A percentile compares a stretch with the other conserved stretches of the same genome.
These are phyloP conservation scores for Leishmania gerbilli DNA, from an alignment of 208 protist genomes.

Conservation along the genomic window DNA sequence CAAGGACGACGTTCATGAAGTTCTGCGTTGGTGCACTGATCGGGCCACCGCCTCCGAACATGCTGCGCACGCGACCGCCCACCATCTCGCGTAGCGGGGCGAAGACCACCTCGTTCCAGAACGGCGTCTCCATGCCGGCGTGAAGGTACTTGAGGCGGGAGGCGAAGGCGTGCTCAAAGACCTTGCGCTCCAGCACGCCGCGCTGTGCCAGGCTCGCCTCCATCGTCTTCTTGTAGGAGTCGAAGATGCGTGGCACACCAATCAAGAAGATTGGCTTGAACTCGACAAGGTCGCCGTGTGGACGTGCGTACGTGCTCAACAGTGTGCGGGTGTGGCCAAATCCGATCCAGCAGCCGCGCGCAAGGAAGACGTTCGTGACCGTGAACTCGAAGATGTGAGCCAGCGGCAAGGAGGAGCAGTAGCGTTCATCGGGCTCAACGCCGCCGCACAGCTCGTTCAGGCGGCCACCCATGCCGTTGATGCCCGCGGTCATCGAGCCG, in stretches of 20 bases:
- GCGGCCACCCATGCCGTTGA: slow-evolving; percentile 35
- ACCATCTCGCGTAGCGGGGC: slow-evolving; percentile 51
- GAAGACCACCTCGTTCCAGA: slow-evolving; percentile 58
- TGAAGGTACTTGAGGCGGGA: too few species aligned
- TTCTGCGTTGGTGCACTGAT: slow-evolving; percentile 71
- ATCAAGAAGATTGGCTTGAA: too few species aligned
- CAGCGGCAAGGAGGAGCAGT: slow-evolving; percentile 86
- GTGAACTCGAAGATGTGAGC: slow-evolving; percentile 94
- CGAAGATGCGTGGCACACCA: too few species aligned
- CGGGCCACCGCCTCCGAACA: slow-evolving; percentile 83
- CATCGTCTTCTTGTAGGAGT: too few species aligned
- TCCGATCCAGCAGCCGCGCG: slow-evolving; percentile 64
- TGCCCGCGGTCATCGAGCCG: slow-evolving; percentile 14
- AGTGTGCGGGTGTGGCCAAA: slow-evolving; percentile 63
- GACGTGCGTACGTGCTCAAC: slow-evolving; percentile 10
- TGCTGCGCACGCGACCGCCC: slow-evolving; percentile 63
- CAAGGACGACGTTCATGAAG: slow-evolving; percentile 64
- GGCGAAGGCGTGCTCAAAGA: too few species aligned
- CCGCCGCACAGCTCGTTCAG: slow-evolving; percentile 62
- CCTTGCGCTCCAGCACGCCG: too few species aligned
- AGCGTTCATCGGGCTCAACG: slow-evolving; percentile 54
- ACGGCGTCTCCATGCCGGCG: too few species aligned
- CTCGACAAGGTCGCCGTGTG: too few species aligned
- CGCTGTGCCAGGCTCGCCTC: too few species aligned
- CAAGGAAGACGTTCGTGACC: slow-evolving; percentile 75